Conservation (phyloP, 768 basidiomycete genomes). For the Podaxis carcinomalis region DNA sequence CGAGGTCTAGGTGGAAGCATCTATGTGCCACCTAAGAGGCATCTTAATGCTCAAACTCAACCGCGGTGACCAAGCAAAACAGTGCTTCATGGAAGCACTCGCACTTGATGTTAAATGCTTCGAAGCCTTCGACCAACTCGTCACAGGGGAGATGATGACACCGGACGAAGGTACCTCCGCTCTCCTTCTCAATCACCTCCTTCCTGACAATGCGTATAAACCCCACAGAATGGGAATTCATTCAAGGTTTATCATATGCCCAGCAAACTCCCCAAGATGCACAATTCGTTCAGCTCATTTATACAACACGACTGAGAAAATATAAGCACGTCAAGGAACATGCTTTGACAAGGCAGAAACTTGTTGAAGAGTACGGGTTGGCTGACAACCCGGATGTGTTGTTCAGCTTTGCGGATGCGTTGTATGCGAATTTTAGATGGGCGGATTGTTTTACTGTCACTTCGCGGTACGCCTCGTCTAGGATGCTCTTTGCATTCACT, state of each 20-base stretch:
- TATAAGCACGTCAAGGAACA: conserved; percentile 84
- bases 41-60: conserved; percentile 92
- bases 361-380: conserved; percentile 80
- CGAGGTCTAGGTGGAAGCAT: conserved; percentile 78
- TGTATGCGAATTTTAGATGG: conserved; percentile 87
- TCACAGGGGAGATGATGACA: conserved; percentile 94
- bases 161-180: conserved; percentile 83
- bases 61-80: conserved; percentile 85
- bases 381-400: conserved; percentile 92
- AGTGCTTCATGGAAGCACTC: conserved; percentile 94
- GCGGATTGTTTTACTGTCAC: conserved; percentile 93
- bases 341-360: conserved; percentile 67
- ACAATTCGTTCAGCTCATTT: conserved; percentile 88
- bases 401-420: conserved; percentile 84
- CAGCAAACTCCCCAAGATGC: conserved; percentile 87
- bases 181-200: background rate
- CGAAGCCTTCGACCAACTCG: conserved; percentile 87
- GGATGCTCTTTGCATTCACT: background rate
- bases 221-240: conserved; percentile 88
- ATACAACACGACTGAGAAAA: conserved; percentile 88
- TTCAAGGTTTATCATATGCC: conserved; percentile 76
- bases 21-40: conserved; percentile 94
- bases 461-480: conserved; percentile 45
- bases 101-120: conserved; percentile 95
- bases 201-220: background rate